Conservation (phyloP, 345 rosid genomes). For the Gossypium ekmanianum region DNA sequence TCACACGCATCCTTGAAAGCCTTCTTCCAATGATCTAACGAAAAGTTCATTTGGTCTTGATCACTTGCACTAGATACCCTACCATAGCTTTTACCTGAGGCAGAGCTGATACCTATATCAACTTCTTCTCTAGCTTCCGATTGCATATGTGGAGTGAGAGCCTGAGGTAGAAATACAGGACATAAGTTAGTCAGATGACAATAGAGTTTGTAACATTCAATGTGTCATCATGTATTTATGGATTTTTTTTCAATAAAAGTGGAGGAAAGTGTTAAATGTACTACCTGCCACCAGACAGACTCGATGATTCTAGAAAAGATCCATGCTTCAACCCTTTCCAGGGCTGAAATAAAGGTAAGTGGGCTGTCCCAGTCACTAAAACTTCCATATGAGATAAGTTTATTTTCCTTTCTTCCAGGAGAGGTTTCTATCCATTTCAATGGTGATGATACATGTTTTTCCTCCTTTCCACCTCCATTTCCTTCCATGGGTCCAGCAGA, state of each 20-base stretch:
- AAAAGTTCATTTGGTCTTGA: constrained; percentile 61
- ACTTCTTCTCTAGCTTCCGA: constrained; percentile 40
- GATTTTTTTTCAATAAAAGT: not conserved
- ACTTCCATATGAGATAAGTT: constrained; percentile 22
- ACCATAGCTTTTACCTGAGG: constrained; percentile 42
- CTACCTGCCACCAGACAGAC: constrained; percentile 99
- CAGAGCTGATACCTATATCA: constrained; percentile 32
- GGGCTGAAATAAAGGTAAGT: constrained; percentile 45
- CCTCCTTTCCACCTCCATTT: constrained; percentile 36
- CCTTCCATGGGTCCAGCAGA: constrained; percentile 35
- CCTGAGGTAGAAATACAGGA: constrained; percentile 47
- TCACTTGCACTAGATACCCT: constrained; percentile 36
- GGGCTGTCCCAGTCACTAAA: constrained; percentile 63
- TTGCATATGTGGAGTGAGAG: constrained; percentile 91
- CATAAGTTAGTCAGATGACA: constrained; percentile 14
- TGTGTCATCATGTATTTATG: not conserved
- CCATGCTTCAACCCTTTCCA: constrained; percentile 92
- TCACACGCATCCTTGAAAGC: constrained; percentile 89
- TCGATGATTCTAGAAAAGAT: constrained; percentile 79
- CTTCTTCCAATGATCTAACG: constrained; percentile 78
- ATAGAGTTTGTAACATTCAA: not conserved
- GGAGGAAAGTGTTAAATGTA: not conserved
- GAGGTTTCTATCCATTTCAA: constrained; percentile 64
- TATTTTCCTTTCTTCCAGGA: constrained; percentile 37
- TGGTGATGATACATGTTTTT: constrained; percentile 34